Evolutionary conservation across 768 basidiomycete genomes (phyloP), one percentile per base, ranked within the genome.

Genomic region (Mycena metata): DNA sequence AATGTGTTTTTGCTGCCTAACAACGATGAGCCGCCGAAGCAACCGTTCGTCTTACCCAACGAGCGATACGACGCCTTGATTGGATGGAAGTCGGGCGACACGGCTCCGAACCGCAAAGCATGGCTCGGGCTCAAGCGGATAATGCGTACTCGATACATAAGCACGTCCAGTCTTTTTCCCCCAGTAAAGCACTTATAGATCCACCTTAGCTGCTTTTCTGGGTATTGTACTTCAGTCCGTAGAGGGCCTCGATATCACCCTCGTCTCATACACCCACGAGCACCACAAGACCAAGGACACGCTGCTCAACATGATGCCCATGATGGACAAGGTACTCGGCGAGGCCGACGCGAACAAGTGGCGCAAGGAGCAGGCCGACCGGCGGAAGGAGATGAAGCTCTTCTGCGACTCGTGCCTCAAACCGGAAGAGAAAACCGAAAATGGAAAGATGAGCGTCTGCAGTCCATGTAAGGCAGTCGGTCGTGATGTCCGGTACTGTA

Each of bases 331-430:
- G 13, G 26, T 43, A 19, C 50, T 54, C 15, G 51, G 50, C 24
- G 61, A 62, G 42, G 19, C 50, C 26, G 61, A 62, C 41, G 35
- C 49, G 19, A 69, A 66, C 41, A 39, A 52, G 17, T 69, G 49
- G 60, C 45, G 56, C 42, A 69, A 60, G 42, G 68, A 64, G 33
- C 62, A 64, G 56, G 30, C 64, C 5, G 52, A 47, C 33, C 55
- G 47, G 15, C 68, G 68, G 8, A 69, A 69, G 45, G 63, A 69
- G 56, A 69, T 69, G 68, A 64, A 69, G 58, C 51, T 65, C 7
- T 69, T 69, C 56, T 69, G 68, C 56, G 63, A 64, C 47, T 12
- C 56, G 35, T 69, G 68, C 54, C 64, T 69, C 49, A 69, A 69
- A 36, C 41, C 63, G 0, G 68, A 69, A 30, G 63, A 69, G 35